Percentiles rank a stretch among this genome's conserved stretches.
phyloP scores from a whole-genome alignment of 2,329 filamentous ascomycete genomes.

The Xylaria sp. region DNA sequence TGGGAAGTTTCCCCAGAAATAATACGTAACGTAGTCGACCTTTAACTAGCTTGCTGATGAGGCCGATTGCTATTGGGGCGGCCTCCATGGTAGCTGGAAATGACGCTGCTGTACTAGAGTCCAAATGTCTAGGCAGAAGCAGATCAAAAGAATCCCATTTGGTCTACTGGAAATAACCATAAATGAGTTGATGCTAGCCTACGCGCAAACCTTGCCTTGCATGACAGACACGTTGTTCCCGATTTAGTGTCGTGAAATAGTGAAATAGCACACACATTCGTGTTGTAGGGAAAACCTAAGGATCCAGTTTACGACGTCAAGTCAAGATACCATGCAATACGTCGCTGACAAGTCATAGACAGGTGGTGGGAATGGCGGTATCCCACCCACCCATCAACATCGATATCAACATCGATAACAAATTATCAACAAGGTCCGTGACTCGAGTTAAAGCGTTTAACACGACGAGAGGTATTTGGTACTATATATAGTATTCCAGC shows the following conservation, averaged over 20 bases:
- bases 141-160: neutral
- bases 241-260: neutral
- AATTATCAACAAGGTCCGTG: neutral
- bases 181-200: neutral
- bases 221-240: neutral
- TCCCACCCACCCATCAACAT: neutral
- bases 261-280: too few species aligned
- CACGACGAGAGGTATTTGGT: neutral
- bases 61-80: neutral
- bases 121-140: neutral
- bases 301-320: slow-evolving; percentile 10
- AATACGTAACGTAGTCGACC: neutral
- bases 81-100: neutral
- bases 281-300: neutral
- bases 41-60: neutral
- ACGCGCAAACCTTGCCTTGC: neutral
- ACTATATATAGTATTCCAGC: neutral
- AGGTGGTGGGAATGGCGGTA: neutral
- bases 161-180: neutral
- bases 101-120: neutral
- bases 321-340: neutral
- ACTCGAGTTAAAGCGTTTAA: neutral
- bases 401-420: neutral
- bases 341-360: too few species aligned
- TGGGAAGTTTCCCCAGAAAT: neutral